phyloP scores from a whole-genome alignment of 2,329 filamentous ascomycete species.

The Teratosphaeriaceae sp. region DNA sequence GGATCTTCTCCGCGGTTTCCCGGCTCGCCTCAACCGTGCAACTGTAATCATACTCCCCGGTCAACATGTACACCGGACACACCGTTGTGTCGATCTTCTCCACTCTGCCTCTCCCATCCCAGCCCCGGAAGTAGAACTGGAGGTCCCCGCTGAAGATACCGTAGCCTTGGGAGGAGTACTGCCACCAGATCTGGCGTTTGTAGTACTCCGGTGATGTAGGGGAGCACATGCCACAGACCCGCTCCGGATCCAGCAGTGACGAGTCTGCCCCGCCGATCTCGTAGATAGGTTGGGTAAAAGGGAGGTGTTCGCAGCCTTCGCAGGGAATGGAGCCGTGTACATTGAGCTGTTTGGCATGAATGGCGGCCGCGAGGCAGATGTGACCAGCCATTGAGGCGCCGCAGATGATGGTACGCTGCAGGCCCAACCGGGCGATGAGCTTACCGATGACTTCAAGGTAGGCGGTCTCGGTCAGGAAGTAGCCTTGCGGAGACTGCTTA shows the following conservation, averaged over 20 bases:
- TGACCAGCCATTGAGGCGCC: slow-evolving; percentile 45
- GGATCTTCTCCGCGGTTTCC: slow-evolving; percentile 37
- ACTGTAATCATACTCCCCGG: slow-evolving; percentile 40
- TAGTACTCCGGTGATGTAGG: slow-evolving; percentile 36
- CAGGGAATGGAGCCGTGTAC: slow-evolving; percentile 40
- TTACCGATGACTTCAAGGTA: slow-evolving; percentile 38
- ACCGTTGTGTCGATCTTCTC: slow-evolving; percentile 36
- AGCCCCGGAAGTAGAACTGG: slow-evolving; percentile 44
- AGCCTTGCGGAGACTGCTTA: slow-evolving; percentile 20
- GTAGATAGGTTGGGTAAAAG: slow-evolving; percentile 32
- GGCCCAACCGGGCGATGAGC: slow-evolving; percentile 35
- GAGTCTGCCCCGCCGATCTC: slow-evolving; percentile 41
- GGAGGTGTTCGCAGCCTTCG: slow-evolving; percentile 36
- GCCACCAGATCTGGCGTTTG: slow-evolving; percentile 42
- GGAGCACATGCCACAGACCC: slow-evolving; percentile 42
- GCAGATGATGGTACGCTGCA: slow-evolving; percentile 40
- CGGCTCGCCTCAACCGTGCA: slow-evolving; percentile 37
- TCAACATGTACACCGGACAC: slow-evolving; percentile 43
- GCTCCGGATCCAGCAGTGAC: slow-evolving; percentile 35
- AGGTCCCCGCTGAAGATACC: slow-evolving; percentile 43
- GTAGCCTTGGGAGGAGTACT: slow-evolving; percentile 40
- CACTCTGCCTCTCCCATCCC: slow-evolving; percentile 39
- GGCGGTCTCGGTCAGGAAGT: slow-evolving; percentile 39
- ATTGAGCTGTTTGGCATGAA: slow-evolving; percentile 39
- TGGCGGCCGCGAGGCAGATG: slow-evolving; percentile 40